Conservation (phyloP, 1,284 basidiomycete genomes). For the Tilletiopsis washingtonensis region DNA sequence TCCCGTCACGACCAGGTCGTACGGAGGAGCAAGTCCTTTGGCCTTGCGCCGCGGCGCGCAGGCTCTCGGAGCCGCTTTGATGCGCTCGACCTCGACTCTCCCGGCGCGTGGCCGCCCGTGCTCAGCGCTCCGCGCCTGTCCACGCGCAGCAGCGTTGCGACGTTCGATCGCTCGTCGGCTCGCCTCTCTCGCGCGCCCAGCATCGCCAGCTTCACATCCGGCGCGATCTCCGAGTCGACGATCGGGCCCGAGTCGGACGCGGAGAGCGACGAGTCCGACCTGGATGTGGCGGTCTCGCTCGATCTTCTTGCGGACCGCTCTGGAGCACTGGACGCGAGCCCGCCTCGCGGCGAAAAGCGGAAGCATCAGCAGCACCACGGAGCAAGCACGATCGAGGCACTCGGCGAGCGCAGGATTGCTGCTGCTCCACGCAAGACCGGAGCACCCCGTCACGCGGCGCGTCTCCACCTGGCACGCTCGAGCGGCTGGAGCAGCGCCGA, state of each 20-base stretch:
- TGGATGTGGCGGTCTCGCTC: constrained; percentile 17
- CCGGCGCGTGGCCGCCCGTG: constrained; percentile 14
- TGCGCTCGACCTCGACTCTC: constrained; percentile 10
- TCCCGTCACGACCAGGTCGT: no score
- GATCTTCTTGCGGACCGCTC: constrained; percentile 23
- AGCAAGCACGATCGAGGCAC: not conserved
- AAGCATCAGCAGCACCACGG: not conserved
- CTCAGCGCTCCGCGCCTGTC: constrained; percentile 22
- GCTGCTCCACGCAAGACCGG: not conserved
- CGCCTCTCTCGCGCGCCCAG: not conserved
- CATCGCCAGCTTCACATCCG: not conserved
- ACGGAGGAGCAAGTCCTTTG: no score
- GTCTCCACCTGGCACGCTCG: not conserved
- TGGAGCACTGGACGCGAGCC: constrained; percentile 3
- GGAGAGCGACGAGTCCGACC: constrained; percentile 17
- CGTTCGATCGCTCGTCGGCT: not conserved
- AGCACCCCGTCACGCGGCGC: not conserved
- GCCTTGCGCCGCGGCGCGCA: no score
- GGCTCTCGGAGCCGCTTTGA: no score
- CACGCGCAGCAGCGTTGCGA: not conserved
- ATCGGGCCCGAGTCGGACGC: not conserved
- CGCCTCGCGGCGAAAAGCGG: not conserved
- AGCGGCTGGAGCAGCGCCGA: not conserved
- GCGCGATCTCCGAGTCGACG: not conserved
- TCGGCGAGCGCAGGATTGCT: not conserved